Conservation (phyloP, 441 rosid genomes). For the Pelargonium myrrhifolium region DNA sequence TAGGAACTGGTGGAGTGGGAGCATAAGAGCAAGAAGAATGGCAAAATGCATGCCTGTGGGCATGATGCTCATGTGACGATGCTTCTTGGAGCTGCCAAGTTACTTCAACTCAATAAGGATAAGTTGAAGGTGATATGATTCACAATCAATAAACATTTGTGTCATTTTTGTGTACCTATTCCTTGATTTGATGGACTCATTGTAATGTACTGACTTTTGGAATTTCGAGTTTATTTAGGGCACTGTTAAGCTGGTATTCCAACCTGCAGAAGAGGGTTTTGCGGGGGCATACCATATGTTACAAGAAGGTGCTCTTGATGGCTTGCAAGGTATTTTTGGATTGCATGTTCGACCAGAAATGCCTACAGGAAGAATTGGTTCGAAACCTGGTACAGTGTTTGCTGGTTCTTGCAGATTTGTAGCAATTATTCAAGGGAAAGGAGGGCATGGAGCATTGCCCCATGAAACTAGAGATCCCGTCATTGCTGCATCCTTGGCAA, state of each 20-base stretch:
- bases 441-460: slow-evolving; percentile 60
- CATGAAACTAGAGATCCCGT: slow-evolving; percentile 46
- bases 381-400: slow-evolving; percentile 59
- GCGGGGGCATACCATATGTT: slow-evolving; percentile 72
- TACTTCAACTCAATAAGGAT: slow-evolving; percentile 26
- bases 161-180: too few species aligned
- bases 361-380: slow-evolving; percentile 46
- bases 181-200: too few species aligned
- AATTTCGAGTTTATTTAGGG: slow-evolving; percentile 29
- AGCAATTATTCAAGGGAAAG: slow-evolving; percentile 46
- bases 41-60: slow-evolving; percentile 56
- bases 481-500: background rate
- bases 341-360: slow-evolving; percentile 46
- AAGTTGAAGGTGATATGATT: slow-evolving; percentile 27
- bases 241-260: slow-evolving; percentile 72
- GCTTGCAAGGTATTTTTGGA: slow-evolving; percentile 53
- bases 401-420: slow-evolving; percentile 54
- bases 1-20: slow-evolving; percentile 41
- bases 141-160: background rate
- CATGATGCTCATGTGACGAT: slow-evolving; percentile 45
- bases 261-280: slow-evolving; percentile 69
- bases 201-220: too few species aligned
- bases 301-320: slow-evolving; percentile 52
- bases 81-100: slow-evolving; percentile 49
- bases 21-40: slow-evolving; percentile 34